A percentile compares a stretch with the other conserved stretches of the same genome.
phyloP scores from a whole-genome alignment of 179 eudicot species.

The Silene vulgaris region DNA sequence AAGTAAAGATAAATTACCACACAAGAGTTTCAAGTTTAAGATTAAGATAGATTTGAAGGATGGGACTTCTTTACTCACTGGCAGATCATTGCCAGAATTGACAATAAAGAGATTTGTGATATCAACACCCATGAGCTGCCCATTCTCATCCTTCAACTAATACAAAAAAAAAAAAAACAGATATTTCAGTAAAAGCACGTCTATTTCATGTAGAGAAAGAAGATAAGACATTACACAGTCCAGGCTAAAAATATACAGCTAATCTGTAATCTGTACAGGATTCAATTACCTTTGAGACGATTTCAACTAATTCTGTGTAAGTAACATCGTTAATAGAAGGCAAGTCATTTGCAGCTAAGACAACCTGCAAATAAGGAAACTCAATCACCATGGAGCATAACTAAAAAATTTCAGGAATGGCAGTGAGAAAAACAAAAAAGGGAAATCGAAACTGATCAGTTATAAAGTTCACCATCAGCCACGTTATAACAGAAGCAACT shows the following conservation, averaged over 20 bases:
- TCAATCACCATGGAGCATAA: slow-evolving; percentile 16
- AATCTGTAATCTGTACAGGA: not conserved
- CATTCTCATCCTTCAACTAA: slow-evolving; percentile 86
- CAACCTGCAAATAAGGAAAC: slow-evolving; percentile 53
- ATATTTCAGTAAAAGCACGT: slow-evolving; percentile 6
- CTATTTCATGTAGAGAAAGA: not conserved
- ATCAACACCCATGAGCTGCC: slow-evolving; percentile 79
- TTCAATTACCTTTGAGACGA: slow-evolving; percentile 66
- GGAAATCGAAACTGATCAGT: not conserved
- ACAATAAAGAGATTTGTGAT: slow-evolving; percentile 68
- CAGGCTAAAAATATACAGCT: not conserved
- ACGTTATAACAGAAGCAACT: not conserved
- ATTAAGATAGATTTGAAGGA: slow-evolving; percentile 2
- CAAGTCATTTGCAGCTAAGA: slow-evolving; percentile 92
- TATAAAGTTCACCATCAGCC: not conserved
- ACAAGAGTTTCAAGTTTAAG: slow-evolving; percentile 12
- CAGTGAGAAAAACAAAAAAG: not conserved
- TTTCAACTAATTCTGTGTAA: slow-evolving; percentile 67
- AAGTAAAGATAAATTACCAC: slow-evolving; percentile 21
- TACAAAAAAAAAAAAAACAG: slow-evolving; percentile 16
- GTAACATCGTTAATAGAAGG: slow-evolving; percentile 96
- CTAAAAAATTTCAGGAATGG: not conserved
- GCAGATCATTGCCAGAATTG: slow-evolving; percentile 96
- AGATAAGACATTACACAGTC: not conserved
- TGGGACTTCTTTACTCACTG: slow-evolving; percentile 47